Percentiles rank a stretch among this genome's conserved stretches.
These are phyloP conservation scores for Hanseniaspora singularis DNA, from an alignment of 805 yeast genomes.

Conservation along the genomic window DNA sequence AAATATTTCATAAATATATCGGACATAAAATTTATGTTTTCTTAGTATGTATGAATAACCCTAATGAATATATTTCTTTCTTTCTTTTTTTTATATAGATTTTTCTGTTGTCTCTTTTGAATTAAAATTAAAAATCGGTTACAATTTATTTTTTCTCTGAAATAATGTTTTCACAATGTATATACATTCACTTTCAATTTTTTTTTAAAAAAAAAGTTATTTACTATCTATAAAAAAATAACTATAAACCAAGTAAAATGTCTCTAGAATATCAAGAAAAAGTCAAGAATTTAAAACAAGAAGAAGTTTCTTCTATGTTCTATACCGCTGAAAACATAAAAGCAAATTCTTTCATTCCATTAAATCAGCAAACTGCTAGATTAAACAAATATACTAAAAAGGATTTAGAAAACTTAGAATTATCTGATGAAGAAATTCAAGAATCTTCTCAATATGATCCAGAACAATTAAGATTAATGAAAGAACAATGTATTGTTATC, in stretches of 20 bases:
- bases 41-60: too few relatives aligned
- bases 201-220: background rate
- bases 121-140: background rate
- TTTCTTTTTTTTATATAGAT: too few relatives aligned
- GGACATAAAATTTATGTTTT: too few relatives aligned
- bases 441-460: conserved; percentile 74
- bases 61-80: too few relatives aligned
- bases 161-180: too few relatives aligned
- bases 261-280: conserved; percentile 9
- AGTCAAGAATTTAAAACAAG: conserved; percentile 5
- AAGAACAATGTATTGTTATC: conserved; percentile 86
- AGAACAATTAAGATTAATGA: conserved; percentile 91
- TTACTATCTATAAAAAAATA: background rate
- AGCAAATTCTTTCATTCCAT: conserved; percentile 53
- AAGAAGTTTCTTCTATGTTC: conserved; percentile 31
- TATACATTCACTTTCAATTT: too few relatives aligned
- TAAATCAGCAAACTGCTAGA: conserved; percentile 33
- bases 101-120: too few relatives aligned
- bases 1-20: too few relatives aligned
- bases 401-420: conserved; percentile 4
- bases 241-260: background rate
- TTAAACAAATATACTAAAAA: conserved; percentile 43
- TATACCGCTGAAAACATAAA: conserved; percentile 42
- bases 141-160: background rate
- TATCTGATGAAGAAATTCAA: conserved; percentile 26